Conservation (phyloP, 306 rosid genomes). For the Canavalia ensiformis region DNA sequence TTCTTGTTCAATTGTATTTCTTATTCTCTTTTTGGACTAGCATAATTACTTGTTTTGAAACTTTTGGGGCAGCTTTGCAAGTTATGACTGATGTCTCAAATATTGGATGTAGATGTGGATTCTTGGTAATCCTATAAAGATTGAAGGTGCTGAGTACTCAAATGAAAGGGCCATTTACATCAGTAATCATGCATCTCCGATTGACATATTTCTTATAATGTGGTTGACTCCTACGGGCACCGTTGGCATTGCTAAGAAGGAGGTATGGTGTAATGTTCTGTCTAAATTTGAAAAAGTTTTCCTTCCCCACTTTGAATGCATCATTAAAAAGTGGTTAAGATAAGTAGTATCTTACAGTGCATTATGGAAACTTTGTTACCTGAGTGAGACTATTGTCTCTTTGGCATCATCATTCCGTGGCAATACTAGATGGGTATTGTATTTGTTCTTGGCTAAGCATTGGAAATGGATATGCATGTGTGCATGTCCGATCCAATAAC, state of each 20-base stretch:
- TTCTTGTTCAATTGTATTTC: not conserved
- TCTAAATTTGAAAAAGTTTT: not conserved
- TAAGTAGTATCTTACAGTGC: not conserved
- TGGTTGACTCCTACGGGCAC: constrained; percentile 72
- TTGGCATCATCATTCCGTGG: constrained; percentile 1
- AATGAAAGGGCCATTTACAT: constrained; percentile 66
- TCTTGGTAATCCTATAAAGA: constrained; percentile 71
- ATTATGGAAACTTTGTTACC: not conserved
- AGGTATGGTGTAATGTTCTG: constrained; percentile 54
- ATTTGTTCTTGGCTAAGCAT: constrained; percentile 3
- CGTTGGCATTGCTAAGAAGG: constrained; percentile 78
- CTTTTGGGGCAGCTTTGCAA: constrained; percentile 20
- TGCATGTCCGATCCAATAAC: not conserved
- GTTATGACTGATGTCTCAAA: constrained; percentile 34
- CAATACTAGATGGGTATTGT: not conserved
- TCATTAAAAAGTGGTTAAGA: not conserved
- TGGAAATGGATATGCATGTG: not conserved
- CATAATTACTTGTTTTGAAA: not conserved
- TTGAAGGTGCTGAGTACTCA: constrained; percentile 64
- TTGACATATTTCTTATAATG: constrained; percentile 68
- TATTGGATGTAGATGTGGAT: constrained; percentile 69
- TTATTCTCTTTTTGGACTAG: not conserved
- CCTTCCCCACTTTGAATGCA: not conserved
- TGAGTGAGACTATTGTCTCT: not conserved
- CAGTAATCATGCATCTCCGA: constrained; percentile 75